A percentile compares a stretch with the other conserved stretches of the same genome.
phyloP scores from a whole-genome alignment of 345 rosid genomes.

The Turnera subulata region DNA sequence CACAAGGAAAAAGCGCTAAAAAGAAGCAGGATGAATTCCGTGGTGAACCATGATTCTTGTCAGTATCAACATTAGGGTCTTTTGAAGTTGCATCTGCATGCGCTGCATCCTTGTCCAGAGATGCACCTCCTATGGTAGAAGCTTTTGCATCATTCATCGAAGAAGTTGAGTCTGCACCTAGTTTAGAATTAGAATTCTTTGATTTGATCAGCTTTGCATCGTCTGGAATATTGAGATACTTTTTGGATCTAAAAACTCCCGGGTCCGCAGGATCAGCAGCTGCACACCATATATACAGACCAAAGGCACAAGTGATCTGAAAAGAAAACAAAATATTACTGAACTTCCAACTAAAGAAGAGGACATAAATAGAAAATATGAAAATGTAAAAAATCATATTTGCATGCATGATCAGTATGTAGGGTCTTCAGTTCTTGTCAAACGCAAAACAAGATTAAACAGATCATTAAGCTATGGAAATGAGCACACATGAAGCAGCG shows the following conservation, averaged over 20 bases:
- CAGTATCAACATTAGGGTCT: conserved; percentile 26
- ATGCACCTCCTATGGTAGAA: conserved; percentile 45
- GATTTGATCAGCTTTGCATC: conserved; percentile 37
- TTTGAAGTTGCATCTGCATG: conserved; percentile 33
- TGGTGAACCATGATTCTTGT: conserved; percentile 34
- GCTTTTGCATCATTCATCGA: conserved; percentile 45
- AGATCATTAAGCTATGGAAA: not conserved
- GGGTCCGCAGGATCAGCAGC: conserved; percentile 27
- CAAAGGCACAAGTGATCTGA: conserved; percentile 24
- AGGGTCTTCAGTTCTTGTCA: not conserved
- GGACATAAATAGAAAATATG: not conserved
- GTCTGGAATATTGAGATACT: conserved; percentile 63
- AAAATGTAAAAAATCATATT: not conserved
- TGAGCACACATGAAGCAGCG: not conserved
- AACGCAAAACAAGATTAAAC: not conserved
- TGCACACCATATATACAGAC: conserved; percentile 28
- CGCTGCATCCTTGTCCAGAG: conserved; percentile 35
- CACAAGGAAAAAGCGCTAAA: conserved; percentile 60
- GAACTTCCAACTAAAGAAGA: not conserved
- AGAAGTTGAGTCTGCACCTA: conserved; percentile 57
- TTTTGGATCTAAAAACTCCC: conserved; percentile 28
- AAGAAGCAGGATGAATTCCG: conserved; percentile 38
- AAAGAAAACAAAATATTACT: conserved; percentile 1
- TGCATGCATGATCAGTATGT: too few relatives aligned
- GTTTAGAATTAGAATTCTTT: conserved; percentile 51